phyloP scores from a whole-genome alignment of 441 rosid species.

The Pelargonium fulgidum region DNA sequence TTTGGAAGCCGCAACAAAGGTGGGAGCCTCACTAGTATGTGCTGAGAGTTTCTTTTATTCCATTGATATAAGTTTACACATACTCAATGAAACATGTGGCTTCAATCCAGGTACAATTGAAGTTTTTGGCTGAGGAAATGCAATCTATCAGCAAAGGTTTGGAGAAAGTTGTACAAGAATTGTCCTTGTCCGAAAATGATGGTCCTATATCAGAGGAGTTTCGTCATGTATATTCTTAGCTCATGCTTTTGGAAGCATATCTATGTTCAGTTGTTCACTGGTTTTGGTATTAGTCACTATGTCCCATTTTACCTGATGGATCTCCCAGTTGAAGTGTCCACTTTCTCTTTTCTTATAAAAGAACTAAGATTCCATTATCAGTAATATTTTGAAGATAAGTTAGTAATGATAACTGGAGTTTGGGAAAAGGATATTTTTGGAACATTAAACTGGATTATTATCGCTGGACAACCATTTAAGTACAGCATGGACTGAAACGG shows the following conservation, averaged over 20 bases:
- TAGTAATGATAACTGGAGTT: not conserved
- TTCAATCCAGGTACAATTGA: constrained; percentile 72
- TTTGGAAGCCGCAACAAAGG: constrained; percentile 81
- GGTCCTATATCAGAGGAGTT: constrained; percentile 72
- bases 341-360: not conserved
- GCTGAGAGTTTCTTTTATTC: not conserved
- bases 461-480: too few relatives aligned
- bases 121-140: constrained; percentile 93
- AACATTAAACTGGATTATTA: too few relatives aligned
- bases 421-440: too few relatives aligned
- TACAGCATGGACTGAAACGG: too few relatives aligned
- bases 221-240: constrained; percentile 41
- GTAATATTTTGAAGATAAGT: not conserved
- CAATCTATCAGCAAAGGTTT: constrained; percentile 90
- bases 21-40: constrained; percentile 16
- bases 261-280: not conserved
- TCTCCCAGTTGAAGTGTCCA: not conserved
- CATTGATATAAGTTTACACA: not conserved
- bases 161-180: constrained; percentile 83
- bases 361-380: too few relatives aligned
- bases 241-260: not conserved
- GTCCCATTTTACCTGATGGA: not conserved
- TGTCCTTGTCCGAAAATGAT: constrained; percentile 76
- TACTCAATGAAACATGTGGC: not conserved
- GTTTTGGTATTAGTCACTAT: not conserved